These are phyloP conservation scores for Saturnispora sekii DNA, from an alignment of 805 yeast species.

Conservation along the genomic window DNA sequence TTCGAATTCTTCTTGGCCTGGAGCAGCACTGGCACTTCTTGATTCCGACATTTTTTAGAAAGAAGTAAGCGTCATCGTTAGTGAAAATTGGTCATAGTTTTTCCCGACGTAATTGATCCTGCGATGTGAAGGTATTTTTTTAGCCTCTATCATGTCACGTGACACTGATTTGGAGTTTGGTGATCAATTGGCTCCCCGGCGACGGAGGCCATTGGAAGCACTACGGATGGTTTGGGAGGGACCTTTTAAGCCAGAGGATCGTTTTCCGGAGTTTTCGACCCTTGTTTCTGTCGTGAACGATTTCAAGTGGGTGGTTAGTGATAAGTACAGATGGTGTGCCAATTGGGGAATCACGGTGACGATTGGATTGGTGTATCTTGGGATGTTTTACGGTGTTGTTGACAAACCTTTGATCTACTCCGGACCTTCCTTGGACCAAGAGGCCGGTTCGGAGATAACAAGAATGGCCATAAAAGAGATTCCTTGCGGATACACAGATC, in stretches of 20 bases:
- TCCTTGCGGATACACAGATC: slow-evolving; percentile 37
- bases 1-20: slow-evolving; percentile 57
- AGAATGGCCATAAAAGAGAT: slow-evolving; percentile 21
- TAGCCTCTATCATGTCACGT: not conserved
- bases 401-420: not conserved
- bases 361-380: not conserved
- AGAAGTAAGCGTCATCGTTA: not conserved
- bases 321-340: not conserved
- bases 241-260: not conserved
- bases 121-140: not conserved
- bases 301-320: not conserved
- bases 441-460: not conserved
- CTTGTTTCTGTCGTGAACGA: not conserved
- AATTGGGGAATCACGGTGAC: not conserved
- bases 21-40: slow-evolving; percentile 27
- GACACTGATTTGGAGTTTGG: slow-evolving; percentile 3
- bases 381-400: not conserved
- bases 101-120: not conserved
- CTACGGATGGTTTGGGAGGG: not conserved
- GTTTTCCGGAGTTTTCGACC: not conserved
- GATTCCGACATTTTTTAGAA: slow-evolving; percentile 2
- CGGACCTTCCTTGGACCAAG: not conserved
- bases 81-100: slow-evolving; percentile 4
- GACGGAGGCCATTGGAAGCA: not conserved
- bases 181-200: not conserved